A percentile compares a stretch with the other conserved stretches of the same genome.
These are phyloP conservation scores for Talaromyces sp. DNA, from an alignment of 2,329 filamentous ascomycete species.

Conservation along the genomic window DNA sequence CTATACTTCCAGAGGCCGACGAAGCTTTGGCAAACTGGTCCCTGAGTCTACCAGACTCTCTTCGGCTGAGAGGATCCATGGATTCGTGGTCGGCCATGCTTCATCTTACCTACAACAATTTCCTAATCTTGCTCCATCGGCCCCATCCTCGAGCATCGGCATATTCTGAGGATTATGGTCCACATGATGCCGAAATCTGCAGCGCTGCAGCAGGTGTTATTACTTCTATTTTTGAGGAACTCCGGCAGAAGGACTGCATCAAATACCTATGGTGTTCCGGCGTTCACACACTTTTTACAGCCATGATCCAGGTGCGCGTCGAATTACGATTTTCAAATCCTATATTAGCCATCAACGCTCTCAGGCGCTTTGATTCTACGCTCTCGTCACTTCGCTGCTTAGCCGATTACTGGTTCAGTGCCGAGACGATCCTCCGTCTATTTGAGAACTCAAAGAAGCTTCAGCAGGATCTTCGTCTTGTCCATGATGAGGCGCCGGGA, in stretches of 20 bases:
- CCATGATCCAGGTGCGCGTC: slow-evolving; percentile 47
- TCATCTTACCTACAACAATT: slow-evolving; percentile 46
- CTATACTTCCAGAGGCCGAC: slow-evolving; percentile 40
- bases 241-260: slow-evolving; percentile 40
- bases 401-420: slow-evolving; percentile 43
- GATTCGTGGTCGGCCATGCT: slow-evolving; percentile 45
- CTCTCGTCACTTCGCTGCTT: slow-evolving; percentile 41
- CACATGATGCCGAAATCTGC: slow-evolving; percentile 46
- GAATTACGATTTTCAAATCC: slow-evolving; percentile 47
- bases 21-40: slow-evolving; percentile 43
- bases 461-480: slow-evolving; percentile 39
- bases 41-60: slow-evolving; percentile 38
- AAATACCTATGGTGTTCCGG: slow-evolving; percentile 45
- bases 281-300: slow-evolving; percentile 45
- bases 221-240: slow-evolving; percentile 44
- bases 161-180: slow-evolving; percentile 44
- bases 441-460: slow-evolving; percentile 45
- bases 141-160: slow-evolving; percentile 43
- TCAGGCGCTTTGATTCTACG: slow-evolving; percentile 44
- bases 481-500: slow-evolving; percentile 26
- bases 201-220: slow-evolving; percentile 45
- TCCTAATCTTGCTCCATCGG: slow-evolving; percentile 44
- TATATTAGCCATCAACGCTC: slow-evolving; percentile 44
- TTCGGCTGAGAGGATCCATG: slow-evolving; percentile 40
- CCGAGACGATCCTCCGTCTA: slow-evolving; percentile 41